A percentile compares a stretch with the other conserved stretches of the same genome.
These are phyloP conservation scores for Blumeria graminis DNA, from an alignment of 2,329 filamentous ascomycete genomes.

Conservation along the genomic window DNA sequence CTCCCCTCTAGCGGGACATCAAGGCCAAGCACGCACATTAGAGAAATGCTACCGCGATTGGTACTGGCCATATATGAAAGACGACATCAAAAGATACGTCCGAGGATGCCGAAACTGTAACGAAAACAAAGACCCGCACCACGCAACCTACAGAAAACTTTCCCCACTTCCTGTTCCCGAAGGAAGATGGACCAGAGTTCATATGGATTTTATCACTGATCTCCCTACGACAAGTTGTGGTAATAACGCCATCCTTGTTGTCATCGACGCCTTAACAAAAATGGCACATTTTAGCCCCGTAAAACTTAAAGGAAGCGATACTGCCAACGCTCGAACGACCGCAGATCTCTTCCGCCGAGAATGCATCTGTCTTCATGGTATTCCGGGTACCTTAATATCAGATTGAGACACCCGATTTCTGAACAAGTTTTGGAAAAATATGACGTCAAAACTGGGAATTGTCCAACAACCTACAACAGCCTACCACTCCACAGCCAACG, in stretches of 20 bases:
- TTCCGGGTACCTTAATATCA: no score
- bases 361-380: no score
- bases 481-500: no score
- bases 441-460: no score
- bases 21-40: not conserved
- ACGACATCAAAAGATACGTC: not conserved
- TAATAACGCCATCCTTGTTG: not conserved
- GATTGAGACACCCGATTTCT: no score
- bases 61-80: not conserved
- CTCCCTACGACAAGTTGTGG: not conserved
- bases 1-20: not conserved
- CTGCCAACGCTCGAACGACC: no score
- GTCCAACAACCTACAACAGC: no score
- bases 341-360: no score
- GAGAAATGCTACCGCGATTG: not conserved
- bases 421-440: no score
- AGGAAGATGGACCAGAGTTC: not conserved
- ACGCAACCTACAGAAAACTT: not conserved
- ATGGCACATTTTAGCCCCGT: no score
- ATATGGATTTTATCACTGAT: not conserved
- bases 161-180: not conserved
- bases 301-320: no score
- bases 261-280: not conserved
- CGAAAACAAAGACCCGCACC: not conserved
- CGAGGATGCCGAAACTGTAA: not conserved